Evolutionary conservation across 805 yeast species (phyloP).

Genomic region (Diddensiella santjacobensis): DNA sequence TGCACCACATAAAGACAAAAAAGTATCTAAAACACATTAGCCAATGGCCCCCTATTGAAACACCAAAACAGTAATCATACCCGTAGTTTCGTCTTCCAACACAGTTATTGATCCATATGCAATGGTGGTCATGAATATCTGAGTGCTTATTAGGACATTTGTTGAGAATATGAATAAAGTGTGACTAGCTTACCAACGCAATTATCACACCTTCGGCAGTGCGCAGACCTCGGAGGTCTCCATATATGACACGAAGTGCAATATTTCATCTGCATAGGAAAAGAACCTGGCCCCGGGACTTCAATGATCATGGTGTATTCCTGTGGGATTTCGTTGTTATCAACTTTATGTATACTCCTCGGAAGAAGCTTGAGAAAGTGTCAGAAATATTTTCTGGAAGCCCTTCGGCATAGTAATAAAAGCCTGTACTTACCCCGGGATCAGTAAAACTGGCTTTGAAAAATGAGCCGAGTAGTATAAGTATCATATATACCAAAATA

Average conservation of each 20-base stretch:
- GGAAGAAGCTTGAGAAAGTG: constrained; percentile 41
- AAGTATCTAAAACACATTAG: constrained; percentile 19
- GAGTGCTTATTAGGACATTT: not conserved
- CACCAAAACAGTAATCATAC: constrained; percentile 39
- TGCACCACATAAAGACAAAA: constrained; percentile 41
- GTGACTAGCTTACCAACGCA: constrained; percentile 41
- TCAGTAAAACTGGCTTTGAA: constrained; percentile 56
- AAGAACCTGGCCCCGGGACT: constrained; percentile 41
- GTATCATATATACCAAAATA: constrained; percentile 57
- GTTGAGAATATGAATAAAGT: not conserved
- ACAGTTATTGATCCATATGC: constrained; percentile 68
- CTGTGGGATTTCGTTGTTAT: constrained; percentile 44
- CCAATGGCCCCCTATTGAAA: not conserved
- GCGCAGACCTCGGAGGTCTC: constrained; percentile 75
- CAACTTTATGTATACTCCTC: constrained; percentile 57
- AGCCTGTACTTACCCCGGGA: constrained; percentile 50
- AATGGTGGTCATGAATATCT: constrained; percentile 67
- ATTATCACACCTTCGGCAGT: constrained; percentile 64
- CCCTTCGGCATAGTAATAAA: not conserved
- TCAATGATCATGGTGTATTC: constrained; percentile 53
- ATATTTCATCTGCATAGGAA: constrained; percentile 49
- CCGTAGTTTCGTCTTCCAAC: constrained; percentile 70
- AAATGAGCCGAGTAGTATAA: constrained; percentile 45
- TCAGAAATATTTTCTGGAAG: not conserved
- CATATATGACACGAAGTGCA: constrained; percentile 66